A percentile compares a stretch with the other conserved stretches of the same genome.
phyloP scores from a whole-genome alignment of 1,139 yeast genomes.

The Tardiomyces depauwii region DNA sequence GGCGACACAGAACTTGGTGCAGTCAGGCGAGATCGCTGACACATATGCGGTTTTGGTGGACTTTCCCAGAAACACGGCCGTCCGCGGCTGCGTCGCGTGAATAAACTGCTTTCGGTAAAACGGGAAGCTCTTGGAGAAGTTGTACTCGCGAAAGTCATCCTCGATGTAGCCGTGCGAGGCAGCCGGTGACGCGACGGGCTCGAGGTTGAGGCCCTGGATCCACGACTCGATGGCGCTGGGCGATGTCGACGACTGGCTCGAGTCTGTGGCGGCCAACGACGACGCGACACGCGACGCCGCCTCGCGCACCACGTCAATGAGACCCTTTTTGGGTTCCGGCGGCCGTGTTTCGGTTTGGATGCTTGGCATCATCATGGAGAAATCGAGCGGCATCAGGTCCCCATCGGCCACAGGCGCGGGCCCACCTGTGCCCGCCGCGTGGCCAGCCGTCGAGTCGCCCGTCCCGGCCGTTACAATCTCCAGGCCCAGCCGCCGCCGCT shows the following conservation, averaged over 20 bases:
- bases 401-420: too few relatives aligned
- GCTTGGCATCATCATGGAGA: not conserved
- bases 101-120: slow-evolving; percentile 58
- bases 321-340: not conserved
- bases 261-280: not conserved
- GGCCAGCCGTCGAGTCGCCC: too few relatives aligned
- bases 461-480: not conserved
- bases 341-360: not conserved
- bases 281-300: not conserved
- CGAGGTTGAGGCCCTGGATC: not conserved
- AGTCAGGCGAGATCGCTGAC: slow-evolving; percentile 55
- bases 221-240: not conserved
- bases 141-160: not conserved
- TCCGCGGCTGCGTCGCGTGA: slow-evolving; percentile 51
- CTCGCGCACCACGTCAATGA: not conserved
- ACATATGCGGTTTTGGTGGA: slow-evolving; percentile 39
- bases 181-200: not conserved
- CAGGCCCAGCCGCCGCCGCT: not conserved
- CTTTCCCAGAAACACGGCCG: slow-evolving; percentile 37
- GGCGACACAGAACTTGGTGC: slow-evolving; percentile 51
- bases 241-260: not conserved
- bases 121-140: slow-evolving; percentile 72
- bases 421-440: too few relatives aligned
- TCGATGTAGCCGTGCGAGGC: not conserved
- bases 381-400: not conserved